These are phyloP conservation scores for Aspergillus bombycis DNA, from an alignment of 2,329 filamentous ascomycete species.

Conservation along the genomic window DNA sequence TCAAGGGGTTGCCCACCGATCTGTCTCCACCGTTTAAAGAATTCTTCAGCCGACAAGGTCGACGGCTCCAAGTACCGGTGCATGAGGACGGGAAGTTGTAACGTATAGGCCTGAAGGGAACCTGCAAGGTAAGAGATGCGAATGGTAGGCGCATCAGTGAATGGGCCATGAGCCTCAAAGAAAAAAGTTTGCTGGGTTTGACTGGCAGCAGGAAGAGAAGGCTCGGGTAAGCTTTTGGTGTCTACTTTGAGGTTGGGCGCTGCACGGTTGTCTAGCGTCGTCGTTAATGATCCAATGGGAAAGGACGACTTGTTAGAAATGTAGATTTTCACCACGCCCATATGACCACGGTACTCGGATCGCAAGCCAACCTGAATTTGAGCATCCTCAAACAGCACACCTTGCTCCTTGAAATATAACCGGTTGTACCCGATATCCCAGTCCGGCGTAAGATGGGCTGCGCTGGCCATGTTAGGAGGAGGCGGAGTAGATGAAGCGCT, in stretches of 20 bases:
- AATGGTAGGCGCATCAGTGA: slow-evolving; percentile 81
- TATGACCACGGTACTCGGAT: slow-evolving; percentile 92
- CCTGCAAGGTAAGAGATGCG: slow-evolving; percentile 93
- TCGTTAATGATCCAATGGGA: slow-evolving; percentile 87
- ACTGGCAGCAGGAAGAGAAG: slow-evolving; percentile 70
- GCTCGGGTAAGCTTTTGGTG: slow-evolving; percentile 85
- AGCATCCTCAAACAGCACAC: slow-evolving; percentile 90
- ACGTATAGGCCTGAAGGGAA: slow-evolving; percentile 85
- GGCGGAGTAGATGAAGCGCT: slow-evolving; percentile 60
- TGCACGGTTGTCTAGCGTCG: slow-evolving; percentile 75
- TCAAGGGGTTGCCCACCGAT: slow-evolving; percentile 88
- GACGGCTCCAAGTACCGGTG: slow-evolving; percentile 98
- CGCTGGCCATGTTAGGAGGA: slow-evolving; percentile 83
- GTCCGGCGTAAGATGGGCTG: slow-evolving; percentile 87
- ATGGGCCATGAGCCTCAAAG: slow-evolving; percentile 83
- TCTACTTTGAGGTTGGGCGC: slow-evolving; percentile 77
- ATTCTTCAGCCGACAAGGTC: slow-evolving; percentile 83
- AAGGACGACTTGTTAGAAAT: slow-evolving; percentile 92
- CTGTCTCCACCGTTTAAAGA: slow-evolving; percentile 99
- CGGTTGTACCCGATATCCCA: slow-evolving; percentile 91
- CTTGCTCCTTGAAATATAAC: slow-evolving; percentile 77
- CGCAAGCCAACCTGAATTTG: slow-evolving; percentile 91
- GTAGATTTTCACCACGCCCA: slow-evolving; percentile 93
- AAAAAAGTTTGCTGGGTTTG: slow-evolving; percentile 94
- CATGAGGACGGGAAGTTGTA: slow-evolving; percentile 83